A percentile compares a stretch with the other conserved stretches of the same genome.
These are phyloP conservation scores for Termitomyces sp. DNA, from an alignment of 768 basidiomycete genomes.

Conservation along the genomic window DNA sequence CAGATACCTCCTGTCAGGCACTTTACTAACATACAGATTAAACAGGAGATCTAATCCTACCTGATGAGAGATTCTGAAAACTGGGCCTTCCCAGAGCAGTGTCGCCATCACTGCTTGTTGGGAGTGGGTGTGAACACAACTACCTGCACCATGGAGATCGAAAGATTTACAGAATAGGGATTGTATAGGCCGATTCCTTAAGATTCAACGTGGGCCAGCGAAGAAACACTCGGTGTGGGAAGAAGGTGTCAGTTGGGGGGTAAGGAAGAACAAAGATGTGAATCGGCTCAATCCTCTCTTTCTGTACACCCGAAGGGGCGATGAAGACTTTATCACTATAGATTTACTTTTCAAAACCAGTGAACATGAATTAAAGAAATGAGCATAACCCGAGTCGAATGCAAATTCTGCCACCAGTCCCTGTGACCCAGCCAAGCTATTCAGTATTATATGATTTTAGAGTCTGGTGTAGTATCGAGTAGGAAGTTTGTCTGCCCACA, in stretches of 20 bases:
- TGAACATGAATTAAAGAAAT: not conserved
- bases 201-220: constrained; percentile 68
- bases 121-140: constrained; percentile 90
- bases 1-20: constrained; percentile 39
- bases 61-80: constrained; percentile 83
- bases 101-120: constrained; percentile 91
- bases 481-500: constrained; percentile 23
- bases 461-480: not conserved
- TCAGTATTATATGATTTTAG: constrained; percentile 14
- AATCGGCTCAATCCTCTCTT: constrained; percentile 78
- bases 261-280: constrained; percentile 89
- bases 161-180: constrained; percentile 94
- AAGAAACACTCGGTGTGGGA: constrained; percentile 73
- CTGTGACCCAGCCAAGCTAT: constrained; percentile 87
- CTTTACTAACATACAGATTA: constrained; percentile 5
- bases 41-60: constrained; percentile 33
- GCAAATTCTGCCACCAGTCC: constrained; percentile 81
- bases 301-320: constrained; percentile 88
- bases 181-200: constrained; percentile 86
- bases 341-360: not conserved
- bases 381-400: constrained; percentile 64
- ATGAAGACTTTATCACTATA: constrained; percentile 76
- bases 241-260: constrained; percentile 57
- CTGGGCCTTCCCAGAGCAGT: constrained; percentile 65
- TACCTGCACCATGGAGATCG: constrained; percentile 71